phyloP scores from a whole-genome alignment of 306 rosid genomes.

The Arachis hypogaea region DNA sequence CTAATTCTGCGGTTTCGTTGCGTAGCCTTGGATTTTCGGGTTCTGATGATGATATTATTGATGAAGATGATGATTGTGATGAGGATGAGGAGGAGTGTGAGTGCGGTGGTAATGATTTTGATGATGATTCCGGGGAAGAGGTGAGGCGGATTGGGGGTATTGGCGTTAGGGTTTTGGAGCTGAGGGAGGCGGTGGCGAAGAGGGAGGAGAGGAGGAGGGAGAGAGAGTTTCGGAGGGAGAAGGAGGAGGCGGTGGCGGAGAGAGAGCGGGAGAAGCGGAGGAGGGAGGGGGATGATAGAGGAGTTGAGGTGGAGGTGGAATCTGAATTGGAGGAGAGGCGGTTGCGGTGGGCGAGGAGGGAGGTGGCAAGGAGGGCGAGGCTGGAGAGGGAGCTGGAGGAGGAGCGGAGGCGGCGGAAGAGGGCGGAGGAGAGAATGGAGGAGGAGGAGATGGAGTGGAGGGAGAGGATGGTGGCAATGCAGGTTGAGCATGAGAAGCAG shows the following conservation, averaged over 20 bases:
- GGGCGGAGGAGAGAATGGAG: constrained; percentile 77
- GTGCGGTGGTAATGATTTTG: constrained; percentile 41
- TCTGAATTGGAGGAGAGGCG: constrained; percentile 70
- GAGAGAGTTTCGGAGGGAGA: constrained; percentile 64
- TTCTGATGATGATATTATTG: constrained; percentile 37
- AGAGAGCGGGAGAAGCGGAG: constrained; percentile 8
- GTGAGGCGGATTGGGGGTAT: constrained; percentile 39
- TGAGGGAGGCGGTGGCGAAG: constrained; percentile 67
- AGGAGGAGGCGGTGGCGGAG: constrained; percentile 27
- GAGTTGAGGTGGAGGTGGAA: constrained; percentile 57
- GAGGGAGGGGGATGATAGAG: constrained; percentile 31
- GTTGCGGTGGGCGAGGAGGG: constrained; percentile 55
- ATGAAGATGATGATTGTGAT: constrained; percentile 39
- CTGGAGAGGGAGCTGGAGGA: constrained; percentile 60
- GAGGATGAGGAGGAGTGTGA: constrained; percentile 30
- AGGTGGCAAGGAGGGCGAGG: constrained; percentile 58
- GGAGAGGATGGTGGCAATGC: constrained; percentile 81
- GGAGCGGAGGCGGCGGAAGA: constrained; percentile 64
- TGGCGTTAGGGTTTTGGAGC: constrained; percentile 52
- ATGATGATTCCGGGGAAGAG: constrained; percentile 40
- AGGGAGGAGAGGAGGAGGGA: constrained; percentile 82
- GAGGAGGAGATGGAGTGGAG: constrained; percentile 94
- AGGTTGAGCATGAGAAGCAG: constrained; percentile 87
- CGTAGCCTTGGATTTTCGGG: neutral
- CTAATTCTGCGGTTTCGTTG: constrained; percentile 36